Evolutionary conservation across 371 early-diverging fungal genomes (phyloP), one percentile per base, ranked within the genome.

Genomic region (Haplosporangium sp.): DNA sequence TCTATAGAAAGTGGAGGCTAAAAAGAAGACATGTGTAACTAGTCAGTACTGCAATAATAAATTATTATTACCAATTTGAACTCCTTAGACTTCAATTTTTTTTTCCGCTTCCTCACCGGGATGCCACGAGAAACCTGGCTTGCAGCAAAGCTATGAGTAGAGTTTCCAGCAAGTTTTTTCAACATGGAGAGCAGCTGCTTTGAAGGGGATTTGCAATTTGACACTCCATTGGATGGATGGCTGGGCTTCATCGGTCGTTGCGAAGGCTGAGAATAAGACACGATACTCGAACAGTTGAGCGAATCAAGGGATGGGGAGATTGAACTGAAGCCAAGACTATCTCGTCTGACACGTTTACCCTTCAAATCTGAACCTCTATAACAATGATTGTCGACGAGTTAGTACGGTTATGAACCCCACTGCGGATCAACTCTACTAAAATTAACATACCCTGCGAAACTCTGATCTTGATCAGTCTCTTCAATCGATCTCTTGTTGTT

Each of bases 51-150:
- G 37, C 27, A 27, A 27, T 27, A 27, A 27, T 27, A 27, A 27
- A 27, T 27, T 27, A 27, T 27, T 27, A 27, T 27, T 27, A 27
- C 27, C 27, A 27, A 27, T 27, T 27, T 27, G 27, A 27, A 57
- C 6, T 19, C 9, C 15, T 9, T 8, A 15, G 15, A 40, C 9
- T 35, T 10, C 6, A 15, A 45, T 8, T 4, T 4, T 10, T 50
- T 50, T n/a, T 42, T 27, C 27, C 27, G 27, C 27, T 27, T 27
- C n/a, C 27, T 27, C 63, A 78, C 78, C 60, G 69, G 74, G 19
- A 79, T 74, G 0, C 79, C 79, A 0, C 74, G 57, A 9, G 79
- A 63, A 8, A 67, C 79, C 48, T 79, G 79, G 35, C 74, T 71
- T 1, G 71, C 63, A 27, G 74, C 56, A 15, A 61, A 65, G 7